These are phyloP conservation scores for Cephalotrichum gorgonifer DNA, from an alignment of 2,329 filamentous ascomycete genomes.

Conservation along the genomic window DNA sequence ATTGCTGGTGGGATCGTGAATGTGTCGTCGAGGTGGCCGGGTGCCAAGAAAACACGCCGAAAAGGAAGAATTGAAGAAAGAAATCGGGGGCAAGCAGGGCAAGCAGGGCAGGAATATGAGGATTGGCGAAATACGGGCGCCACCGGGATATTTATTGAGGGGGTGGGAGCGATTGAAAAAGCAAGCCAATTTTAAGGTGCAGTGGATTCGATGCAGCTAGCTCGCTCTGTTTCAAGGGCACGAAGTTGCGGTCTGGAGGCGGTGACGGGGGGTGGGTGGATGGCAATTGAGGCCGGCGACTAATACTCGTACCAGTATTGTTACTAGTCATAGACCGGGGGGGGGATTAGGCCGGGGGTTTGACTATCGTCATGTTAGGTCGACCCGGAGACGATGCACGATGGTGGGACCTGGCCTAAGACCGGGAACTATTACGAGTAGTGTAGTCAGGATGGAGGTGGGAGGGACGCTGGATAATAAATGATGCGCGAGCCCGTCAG, in stretches of 20 bases:
- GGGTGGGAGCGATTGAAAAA: background rate
- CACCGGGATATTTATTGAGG: background rate
- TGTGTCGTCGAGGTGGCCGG: background rate
- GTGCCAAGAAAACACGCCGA: background rate
- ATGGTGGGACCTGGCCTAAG: background rate
- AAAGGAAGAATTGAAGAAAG: background rate
- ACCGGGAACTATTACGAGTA: no score
- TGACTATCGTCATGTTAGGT: background rate
- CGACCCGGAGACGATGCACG: slow-evolving; percentile 5
- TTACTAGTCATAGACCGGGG: no score
- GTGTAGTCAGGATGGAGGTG: no score
- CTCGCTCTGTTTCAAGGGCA: background rate
- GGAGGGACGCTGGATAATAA: no score
- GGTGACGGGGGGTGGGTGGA: background rate
- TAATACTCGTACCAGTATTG: no score
- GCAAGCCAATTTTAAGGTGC: background rate
- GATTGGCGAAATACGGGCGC: no score
- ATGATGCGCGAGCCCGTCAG: no score
- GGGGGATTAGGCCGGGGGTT: no score
- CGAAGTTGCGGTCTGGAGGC: background rate
- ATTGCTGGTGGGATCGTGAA: background rate
- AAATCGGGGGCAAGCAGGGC: background rate
- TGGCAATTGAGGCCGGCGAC: no score
- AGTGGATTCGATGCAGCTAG: background rate
- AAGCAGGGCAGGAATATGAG: no score